Evolutionary conservation across 1,284 basidiomycete genomes (phyloP).

Genomic region (Rhodotorula sp.): DNA sequence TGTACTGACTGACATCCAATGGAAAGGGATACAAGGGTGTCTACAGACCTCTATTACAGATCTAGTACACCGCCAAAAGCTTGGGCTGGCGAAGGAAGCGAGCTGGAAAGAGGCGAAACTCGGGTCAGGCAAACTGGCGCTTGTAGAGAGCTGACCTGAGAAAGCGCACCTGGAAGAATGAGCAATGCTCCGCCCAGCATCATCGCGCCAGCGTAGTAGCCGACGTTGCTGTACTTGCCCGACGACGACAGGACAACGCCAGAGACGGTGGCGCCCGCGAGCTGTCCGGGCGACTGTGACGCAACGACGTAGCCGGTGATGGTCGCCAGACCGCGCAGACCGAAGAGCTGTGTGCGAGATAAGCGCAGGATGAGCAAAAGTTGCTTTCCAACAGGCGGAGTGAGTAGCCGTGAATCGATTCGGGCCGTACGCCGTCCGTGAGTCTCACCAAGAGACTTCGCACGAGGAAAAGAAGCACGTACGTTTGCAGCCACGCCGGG

Average conservation of each 20-base stretch:
- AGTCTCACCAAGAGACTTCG: background rate
- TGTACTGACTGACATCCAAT: too few species aligned
- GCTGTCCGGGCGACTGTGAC: conserved; percentile 30
- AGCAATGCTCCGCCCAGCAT: conserved; percentile 23
- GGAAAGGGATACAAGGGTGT: too few species aligned
- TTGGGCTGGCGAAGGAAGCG: conserved; percentile 2
- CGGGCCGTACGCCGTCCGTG: background rate
- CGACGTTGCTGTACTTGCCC: conserved; percentile 17
- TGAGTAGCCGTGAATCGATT: background rate
- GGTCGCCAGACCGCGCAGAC: conserved; percentile 37
- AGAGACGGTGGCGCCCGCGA: conserved; percentile 30
- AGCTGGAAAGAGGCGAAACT: background rate
- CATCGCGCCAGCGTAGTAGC: conserved; percentile 28
- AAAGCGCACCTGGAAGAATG: conserved; percentile 20
- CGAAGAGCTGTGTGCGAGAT: conserved; percentile 32
- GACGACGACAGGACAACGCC: conserved; percentile 24
- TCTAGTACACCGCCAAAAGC: conserved; percentile 4
- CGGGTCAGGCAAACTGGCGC: background rate
- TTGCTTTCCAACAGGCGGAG: background rate
- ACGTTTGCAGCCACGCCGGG: conserved; percentile 13
- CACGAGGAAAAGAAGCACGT: background rate
- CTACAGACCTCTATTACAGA: too few species aligned
- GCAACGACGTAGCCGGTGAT: conserved; percentile 38
- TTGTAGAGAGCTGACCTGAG: background rate
- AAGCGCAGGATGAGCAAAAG: background rate